phyloP scores from a whole-genome alignment of 2,329 filamentous ascomycete species.

The Pseudopyricularia cyperi region DNA sequence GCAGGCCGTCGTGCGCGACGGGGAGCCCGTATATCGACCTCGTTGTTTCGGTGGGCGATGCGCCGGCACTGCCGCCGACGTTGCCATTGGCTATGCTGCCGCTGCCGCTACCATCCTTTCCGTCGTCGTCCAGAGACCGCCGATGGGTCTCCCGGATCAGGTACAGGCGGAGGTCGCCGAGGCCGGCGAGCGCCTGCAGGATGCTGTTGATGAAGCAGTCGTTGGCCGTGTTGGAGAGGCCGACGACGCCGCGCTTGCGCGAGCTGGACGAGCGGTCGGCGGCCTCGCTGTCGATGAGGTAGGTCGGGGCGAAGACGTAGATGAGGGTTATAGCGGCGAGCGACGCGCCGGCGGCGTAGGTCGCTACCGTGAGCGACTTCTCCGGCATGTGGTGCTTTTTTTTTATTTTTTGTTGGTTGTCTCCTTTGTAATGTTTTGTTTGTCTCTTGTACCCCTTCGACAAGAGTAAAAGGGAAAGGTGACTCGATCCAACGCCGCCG shows the following conservation, averaged over 20 bases:
- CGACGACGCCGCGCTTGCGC: slow-evolving; percentile 79
- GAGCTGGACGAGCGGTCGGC: slow-evolving; percentile 17
- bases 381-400: slow-evolving; percentile 50
- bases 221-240: slow-evolving; percentile 81
- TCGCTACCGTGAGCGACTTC: slow-evolving; percentile 69
- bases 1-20: slow-evolving; percentile 16
- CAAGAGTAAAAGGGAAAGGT: too few species aligned
- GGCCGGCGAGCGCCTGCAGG: slow-evolving; percentile 79
- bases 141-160: slow-evolving; percentile 85
- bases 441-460: too few species aligned
- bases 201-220: slow-evolving; percentile 97
- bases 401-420: neutral
- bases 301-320: slow-evolving; percentile 97
- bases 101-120: neutral
- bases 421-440: too few species aligned
- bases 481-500: too few species aligned
- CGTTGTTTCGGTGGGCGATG: slow-evolving; percentile 1
- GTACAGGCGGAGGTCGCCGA: slow-evolving; percentile 81
- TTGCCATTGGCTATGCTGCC: neutral
- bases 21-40: neutral
- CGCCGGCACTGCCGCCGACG: neutral
- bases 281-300: slow-evolving; percentile 74
- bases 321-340: slow-evolving; percentile 89
- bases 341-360: slow-evolving; percentile 90
- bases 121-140: slow-evolving; percentile 52